phyloP scores from a whole-genome alignment of 2,329 filamentous ascomycete species.

The Tolypocladium paradoxum region DNA sequence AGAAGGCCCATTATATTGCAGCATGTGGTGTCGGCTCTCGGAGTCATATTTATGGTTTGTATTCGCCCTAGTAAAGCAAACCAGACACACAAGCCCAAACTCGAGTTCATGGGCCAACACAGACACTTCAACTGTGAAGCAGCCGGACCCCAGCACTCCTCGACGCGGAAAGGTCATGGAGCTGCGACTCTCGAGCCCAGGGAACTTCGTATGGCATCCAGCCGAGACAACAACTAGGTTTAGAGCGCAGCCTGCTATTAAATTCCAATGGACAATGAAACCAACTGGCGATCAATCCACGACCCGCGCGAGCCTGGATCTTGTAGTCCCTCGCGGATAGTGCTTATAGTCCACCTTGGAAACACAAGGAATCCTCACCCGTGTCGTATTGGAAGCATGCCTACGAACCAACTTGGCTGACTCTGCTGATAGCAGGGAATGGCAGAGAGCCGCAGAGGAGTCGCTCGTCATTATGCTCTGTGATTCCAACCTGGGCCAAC shows the following conservation, averaged over 20 bases:
- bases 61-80: neutral
- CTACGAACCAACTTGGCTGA: neutral
- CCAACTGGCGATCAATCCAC: neutral
- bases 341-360: neutral
- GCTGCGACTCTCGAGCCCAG: neutral
- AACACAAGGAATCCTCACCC: neutral
- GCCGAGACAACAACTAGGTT: neutral
- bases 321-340: too few relatives aligned
- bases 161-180: neutral
- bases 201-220: neutral
- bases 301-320: neutral
- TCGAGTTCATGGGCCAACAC: neutral
- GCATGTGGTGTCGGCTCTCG: too few relatives aligned
- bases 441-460: too few relatives aligned
- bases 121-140: too few relatives aligned
- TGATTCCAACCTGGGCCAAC: conserved; percentile 27
- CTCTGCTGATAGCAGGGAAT: neutral
- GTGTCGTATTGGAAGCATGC: neutral
- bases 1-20: neutral
- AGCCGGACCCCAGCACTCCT: neutral
- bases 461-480: conserved; percentile 36
- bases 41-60: neutral
- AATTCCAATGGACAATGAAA: neutral
- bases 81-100: neutral
- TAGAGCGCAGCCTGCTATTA: neutral